A percentile compares a stretch with the other conserved stretches of the same genome.
These are phyloP conservation scores for Neurospora sublineolata DNA, from an alignment of 495 filamentous ascomycete genomes.

Conservation along the genomic window DNA sequence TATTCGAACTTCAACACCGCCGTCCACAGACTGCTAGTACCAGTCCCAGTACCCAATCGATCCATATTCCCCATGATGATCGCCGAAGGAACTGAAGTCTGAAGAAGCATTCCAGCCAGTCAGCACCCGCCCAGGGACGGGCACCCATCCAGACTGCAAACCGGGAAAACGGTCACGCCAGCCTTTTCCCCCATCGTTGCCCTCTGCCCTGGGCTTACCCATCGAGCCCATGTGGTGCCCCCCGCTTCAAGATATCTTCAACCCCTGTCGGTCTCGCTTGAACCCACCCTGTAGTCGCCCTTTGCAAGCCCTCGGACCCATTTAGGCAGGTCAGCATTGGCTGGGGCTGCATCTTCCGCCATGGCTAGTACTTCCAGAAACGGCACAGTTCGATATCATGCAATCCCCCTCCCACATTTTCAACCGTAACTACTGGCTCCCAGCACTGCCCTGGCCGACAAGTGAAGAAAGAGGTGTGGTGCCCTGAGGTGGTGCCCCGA, in stretches of 20 bases:
- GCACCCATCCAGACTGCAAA: not conserved
- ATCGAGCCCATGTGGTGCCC: not conserved
- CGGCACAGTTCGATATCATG: conserved; percentile 2
- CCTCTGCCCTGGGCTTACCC: conserved; percentile 10
- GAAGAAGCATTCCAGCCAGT: not conserved
- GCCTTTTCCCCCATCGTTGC: not conserved
- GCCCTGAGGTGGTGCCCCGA: not conserved
- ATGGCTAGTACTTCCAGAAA: conserved; percentile 14
- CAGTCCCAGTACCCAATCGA: not conserved
- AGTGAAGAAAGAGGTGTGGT: not conserved
- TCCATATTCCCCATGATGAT: not conserved
- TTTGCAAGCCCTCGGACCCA: conserved; percentile 22
- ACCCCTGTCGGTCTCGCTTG: conserved; percentile 11
- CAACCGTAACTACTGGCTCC: not conserved
- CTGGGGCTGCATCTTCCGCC: conserved; percentile 20
- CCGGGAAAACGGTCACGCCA: not conserved
- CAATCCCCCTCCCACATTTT: conserved; percentile 1
- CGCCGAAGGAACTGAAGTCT: not conserved
- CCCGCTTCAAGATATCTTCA: conserved; percentile 16
- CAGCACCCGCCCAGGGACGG: not conserved
- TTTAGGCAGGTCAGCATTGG: conserved; percentile 27
- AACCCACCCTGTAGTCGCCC: not conserved
- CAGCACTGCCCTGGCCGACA: not conserved
- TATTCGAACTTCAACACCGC: not conserved
- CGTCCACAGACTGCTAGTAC: not conserved